Conservation (phyloP, 139 green algal species). For the Limnomonas spitsbergensis region DNA sequence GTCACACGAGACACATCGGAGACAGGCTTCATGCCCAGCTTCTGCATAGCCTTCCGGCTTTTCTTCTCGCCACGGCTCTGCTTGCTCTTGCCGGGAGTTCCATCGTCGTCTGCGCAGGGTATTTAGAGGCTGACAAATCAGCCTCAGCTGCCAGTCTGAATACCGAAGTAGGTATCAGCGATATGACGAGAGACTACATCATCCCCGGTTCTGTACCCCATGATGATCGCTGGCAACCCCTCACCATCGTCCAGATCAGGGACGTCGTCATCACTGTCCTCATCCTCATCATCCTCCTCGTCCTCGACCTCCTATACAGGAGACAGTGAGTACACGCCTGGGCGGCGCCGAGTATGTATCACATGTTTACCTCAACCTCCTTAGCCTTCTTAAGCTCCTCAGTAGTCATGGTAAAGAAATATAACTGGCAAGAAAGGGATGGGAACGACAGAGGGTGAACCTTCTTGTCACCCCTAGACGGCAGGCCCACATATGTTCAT, state of each 20-base stretch:
- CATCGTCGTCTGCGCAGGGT: constrained; percentile 41
- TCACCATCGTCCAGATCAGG: constrained; percentile 50
- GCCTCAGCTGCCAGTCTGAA: not conserved
- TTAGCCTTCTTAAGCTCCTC: constrained; percentile 16
- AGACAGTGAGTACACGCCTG: not conserved
- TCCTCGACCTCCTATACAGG: constrained; percentile 30
- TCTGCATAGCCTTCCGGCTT: constrained; percentile 95
- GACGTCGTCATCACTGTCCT: constrained; percentile 52
- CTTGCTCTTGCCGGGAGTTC: constrained; percentile 64
- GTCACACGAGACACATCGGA: constrained; percentile 86
- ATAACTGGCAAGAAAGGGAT: too few relatives aligned
- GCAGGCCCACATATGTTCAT: too few relatives aligned
- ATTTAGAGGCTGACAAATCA: not conserved
- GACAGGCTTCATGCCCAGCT: constrained; percentile 98
- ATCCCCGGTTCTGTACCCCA: too few relatives aligned
- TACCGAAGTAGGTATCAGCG: not conserved
- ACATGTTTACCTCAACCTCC: constrained; percentile 14
- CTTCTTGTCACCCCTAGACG: too few relatives aligned
- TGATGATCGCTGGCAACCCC: not conserved
- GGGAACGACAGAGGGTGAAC: too few relatives aligned
- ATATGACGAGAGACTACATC: not conserved
- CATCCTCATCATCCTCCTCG: constrained; percentile 55
- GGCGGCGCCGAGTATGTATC: constrained; percentile 1
- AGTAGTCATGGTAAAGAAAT: constrained; percentile 1
- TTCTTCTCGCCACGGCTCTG: constrained; percentile 98